These are phyloP conservation scores for Apiospora pterosperma DNA, from an alignment of 2,329 filamentous ascomycete genomes.

Conservation along the genomic window DNA sequence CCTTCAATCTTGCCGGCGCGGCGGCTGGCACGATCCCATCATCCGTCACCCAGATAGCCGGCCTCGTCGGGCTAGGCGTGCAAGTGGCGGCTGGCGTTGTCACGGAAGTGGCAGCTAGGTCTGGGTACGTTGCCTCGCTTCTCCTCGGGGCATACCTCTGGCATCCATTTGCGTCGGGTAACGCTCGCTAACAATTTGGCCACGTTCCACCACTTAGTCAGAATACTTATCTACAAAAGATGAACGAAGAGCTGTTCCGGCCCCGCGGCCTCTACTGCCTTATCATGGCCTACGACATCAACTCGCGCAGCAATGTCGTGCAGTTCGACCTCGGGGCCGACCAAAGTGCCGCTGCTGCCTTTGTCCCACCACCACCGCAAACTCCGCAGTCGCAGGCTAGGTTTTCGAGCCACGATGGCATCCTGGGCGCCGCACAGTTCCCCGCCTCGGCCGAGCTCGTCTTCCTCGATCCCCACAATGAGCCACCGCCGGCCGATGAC, in stretches of 20 bases:
- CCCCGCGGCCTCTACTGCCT: neutral
- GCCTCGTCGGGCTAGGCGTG: neutral
- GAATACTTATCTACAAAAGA: neutral
- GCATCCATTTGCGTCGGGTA: neutral
- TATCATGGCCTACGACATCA: neutral
- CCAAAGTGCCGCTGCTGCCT: neutral
- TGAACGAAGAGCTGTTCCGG: neutral
- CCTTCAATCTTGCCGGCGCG: neutral
- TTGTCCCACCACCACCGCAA: too few species aligned
- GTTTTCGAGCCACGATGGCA: neutral
- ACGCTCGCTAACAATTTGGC: neutral
- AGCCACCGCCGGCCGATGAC: neutral
- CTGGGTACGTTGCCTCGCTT: neutral
- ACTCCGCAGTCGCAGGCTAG: neutral
- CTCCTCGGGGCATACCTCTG: neutral
- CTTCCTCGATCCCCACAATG: neutral
- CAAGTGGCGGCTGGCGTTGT: neutral
- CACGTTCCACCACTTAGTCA: neutral
- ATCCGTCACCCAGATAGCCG: neutral
- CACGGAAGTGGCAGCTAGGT: neutral
- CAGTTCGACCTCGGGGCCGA: neutral
- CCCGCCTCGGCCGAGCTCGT: slow-evolving; percentile 4
- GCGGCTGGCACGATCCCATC: neutral
- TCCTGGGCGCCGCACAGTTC: neutral
- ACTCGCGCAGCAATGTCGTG: neutral